These are phyloP conservation scores for Umbelopsis sp. DNA, from an alignment of 192 early-diverging fungal species.

Conservation along the genomic window DNA sequence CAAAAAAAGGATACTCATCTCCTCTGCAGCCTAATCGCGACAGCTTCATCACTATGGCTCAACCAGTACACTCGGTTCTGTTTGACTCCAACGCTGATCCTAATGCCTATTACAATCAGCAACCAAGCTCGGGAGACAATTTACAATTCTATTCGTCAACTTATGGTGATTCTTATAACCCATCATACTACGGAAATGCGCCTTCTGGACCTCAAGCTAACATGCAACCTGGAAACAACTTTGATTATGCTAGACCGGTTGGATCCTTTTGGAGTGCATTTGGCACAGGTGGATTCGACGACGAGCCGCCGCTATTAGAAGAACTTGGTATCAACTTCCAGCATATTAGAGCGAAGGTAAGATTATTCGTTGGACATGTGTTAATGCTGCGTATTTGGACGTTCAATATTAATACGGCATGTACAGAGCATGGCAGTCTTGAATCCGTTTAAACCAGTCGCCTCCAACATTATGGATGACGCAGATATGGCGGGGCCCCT, in stretches of 20 bases:
- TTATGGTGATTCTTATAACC: conserved; percentile 51
- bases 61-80: conserved; percentile 44
- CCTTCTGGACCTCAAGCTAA: conserved; percentile 39
- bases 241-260: conserved; percentile 25
- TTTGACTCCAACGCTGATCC: conserved; percentile 36
- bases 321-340: conserved; percentile 95
- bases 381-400: neutral
- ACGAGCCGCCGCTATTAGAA: conserved; percentile 94
- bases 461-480: conserved; percentile 92
- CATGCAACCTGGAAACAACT: conserved; percentile 26
- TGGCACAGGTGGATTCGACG: conserved; percentile 88
- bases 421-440: conserved; percentile 76
- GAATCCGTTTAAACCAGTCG: conserved; percentile 77
- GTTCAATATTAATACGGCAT: neutral
- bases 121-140: conserved; percentile 41
- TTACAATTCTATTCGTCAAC: conserved; percentile 58
- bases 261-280: conserved; percentile 74
- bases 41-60: conserved; percentile 25
- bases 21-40: conserved; percentile 2
- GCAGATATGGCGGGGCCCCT: conserved; percentile 95
- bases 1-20: neutral
- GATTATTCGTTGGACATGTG: neutral
- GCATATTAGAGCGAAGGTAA: conserved; percentile 86
- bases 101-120: conserved; percentile 35
- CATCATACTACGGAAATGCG: conserved; percentile 32